Evolutionary conservation across 106 monocot genomes (phyloP).

Genomic region (Gastrodia elata): DNA sequence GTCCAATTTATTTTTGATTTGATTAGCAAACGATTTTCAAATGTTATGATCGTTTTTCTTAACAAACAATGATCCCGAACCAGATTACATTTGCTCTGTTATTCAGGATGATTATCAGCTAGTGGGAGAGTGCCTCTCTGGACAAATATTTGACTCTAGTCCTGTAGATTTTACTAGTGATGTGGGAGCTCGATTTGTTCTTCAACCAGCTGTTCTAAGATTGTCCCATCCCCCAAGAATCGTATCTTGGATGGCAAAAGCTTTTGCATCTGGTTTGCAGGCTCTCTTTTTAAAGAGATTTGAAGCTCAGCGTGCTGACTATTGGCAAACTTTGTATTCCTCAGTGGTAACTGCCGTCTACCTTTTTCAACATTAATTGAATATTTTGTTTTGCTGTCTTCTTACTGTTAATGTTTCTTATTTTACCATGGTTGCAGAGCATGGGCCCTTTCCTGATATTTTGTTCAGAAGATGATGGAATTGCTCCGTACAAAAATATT

Average conservation of each 20-base stretch:
- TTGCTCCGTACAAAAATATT: slow-evolving; percentile 39
- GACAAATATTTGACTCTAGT: slow-evolving; percentile 85
- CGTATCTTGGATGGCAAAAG: slow-evolving; percentile 67
- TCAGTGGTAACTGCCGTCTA: slow-evolving; percentile 22
- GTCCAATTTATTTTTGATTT: too few species aligned
- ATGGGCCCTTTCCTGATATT: slow-evolving; percentile 67
- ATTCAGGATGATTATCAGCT: slow-evolving; percentile 60
- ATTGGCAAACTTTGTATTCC: slow-evolving; percentile 22
- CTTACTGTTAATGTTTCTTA: neutral
- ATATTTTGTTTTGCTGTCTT: neutral
- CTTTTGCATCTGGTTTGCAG: slow-evolving; percentile 57
- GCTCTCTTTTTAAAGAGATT: slow-evolving; percentile 41
- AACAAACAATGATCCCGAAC: too few species aligned
- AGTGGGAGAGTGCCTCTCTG: slow-evolving; percentile 57
- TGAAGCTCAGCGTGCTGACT: slow-evolving; percentile 13
- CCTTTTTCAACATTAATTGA: neutral
- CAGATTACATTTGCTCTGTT: too few species aligned
- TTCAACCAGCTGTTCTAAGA: slow-evolving; percentile 44
- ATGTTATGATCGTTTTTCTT: too few species aligned
- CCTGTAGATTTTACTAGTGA: slow-evolving; percentile 83
- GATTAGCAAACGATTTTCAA: too few species aligned
- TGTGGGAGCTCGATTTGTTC: slow-evolving; percentile 49
- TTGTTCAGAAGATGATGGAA: slow-evolving; percentile 66
- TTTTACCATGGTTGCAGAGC: slow-evolving; percentile 27
- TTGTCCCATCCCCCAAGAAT: slow-evolving; percentile 48